Base-by-base conservation (phyloP, 139 green algal genomes). In the Axilococcus clingmanii region DNA sequence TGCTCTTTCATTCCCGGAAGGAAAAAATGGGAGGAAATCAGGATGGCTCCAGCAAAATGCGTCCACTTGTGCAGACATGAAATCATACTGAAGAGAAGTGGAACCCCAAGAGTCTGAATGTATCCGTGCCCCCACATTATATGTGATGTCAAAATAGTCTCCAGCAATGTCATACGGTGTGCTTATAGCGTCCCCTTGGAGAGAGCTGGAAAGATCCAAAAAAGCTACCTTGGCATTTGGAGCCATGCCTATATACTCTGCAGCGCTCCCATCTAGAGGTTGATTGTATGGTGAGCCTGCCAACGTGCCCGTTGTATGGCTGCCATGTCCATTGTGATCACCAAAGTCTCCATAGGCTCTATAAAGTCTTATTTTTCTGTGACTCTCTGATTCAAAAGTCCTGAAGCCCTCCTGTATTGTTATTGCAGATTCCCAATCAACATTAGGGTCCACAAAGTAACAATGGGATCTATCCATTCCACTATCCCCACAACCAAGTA, bases 21-120 rank as follows among this genome's bases (percentile, higher is more conserved):
- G 52, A 20, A 80, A 67, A 5, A 80, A 47, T 14, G 68, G 34
- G 33, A 80, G 51, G 48, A 80, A 80, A 14, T 66, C 53, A 9
- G 46, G 57, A 35, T 74, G 55, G 5, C 64, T 33, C 65, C 58
- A 68, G n/a, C 23, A 23, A 44, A 63, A 74, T 14, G 23, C 14
- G 40, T 75, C 61, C n/a, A 75, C 42, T 20, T 74, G 58, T 1
- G 43, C 37, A 2, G 81, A 72, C 48, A 81, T 44, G 36, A 29
- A 36, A 58, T 93, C 83, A 63, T 95, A 95, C 3, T 36, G 47
- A 16, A 72, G 55, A 15, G 55, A 50, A n/a, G 52, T 53, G 25
- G 72, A 81, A 5, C 87, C 89, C 89, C 89, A 97, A 0, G 81
- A 94, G 52, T 95, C 89, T 54, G 69, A 81, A 36, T 88, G 76